A percentile compares a stretch with the other conserved stretches of the same genome.
Evolutionary conservation across 2,329 filamentous ascomycete species (phyloP).

Genomic region (Aureobasidium sp.): DNA sequence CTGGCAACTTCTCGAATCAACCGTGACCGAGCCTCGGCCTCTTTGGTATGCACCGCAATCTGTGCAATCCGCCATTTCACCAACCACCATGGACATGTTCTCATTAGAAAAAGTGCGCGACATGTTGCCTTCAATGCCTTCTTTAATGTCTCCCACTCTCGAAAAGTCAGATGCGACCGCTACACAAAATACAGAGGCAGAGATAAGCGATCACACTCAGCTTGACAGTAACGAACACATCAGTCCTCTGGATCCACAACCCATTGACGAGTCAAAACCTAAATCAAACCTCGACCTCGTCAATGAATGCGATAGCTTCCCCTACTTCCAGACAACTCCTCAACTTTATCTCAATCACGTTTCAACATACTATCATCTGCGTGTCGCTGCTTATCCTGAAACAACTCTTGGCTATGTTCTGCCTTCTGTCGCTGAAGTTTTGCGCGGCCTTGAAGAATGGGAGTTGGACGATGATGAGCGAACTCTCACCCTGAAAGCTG

Average conservation of each 20-base stretch:
- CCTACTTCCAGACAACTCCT: constrained; percentile 59
- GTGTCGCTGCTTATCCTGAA: constrained; percentile 58
- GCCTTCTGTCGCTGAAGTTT: constrained; percentile 53
- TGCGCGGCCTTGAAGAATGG: constrained; percentile 54
- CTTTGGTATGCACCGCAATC: neutral
- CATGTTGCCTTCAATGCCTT: constrained; percentile 27
- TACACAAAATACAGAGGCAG: constrained; percentile 1
- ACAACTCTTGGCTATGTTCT: constrained; percentile 54
- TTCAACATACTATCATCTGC: constrained; percentile 54
- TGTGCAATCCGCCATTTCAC: neutral
- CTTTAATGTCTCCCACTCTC: constrained; percentile 11
- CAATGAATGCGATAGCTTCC: constrained; percentile 60
- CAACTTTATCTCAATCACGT: constrained; percentile 44
- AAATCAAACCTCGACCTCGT: constrained; percentile 49
- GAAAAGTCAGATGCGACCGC: constrained; percentile 19
- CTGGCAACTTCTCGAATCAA: constrained; percentile 5
- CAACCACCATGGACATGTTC: constrained; percentile 24
- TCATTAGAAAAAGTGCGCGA: constrained; percentile 27
- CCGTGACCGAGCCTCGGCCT: neutral
- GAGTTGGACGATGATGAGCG: constrained; percentile 52
- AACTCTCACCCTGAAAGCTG: constrained; percentile 53
- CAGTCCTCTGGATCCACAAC: constrained; percentile 22
- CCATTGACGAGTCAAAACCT: constrained; percentile 24
- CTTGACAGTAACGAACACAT: constrained; percentile 2
- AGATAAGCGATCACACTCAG: neutral